Evolutionary conservation across 164 flowering plant genomes (phyloP).

Genomic region (Hamamelis virginiana): DNA sequence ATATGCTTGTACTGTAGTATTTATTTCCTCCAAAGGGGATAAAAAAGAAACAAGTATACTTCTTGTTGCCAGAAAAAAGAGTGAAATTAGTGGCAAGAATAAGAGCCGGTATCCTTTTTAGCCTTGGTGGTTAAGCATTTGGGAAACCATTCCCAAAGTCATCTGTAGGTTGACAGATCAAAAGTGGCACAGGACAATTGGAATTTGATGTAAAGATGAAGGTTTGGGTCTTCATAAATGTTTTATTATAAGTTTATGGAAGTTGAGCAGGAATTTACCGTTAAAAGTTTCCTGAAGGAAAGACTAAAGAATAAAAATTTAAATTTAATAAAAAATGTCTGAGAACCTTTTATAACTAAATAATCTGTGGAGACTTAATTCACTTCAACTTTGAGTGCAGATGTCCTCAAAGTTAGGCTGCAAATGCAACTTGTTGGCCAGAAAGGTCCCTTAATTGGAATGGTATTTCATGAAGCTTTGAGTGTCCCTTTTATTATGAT

Average conservation of each 20-base stretch:
- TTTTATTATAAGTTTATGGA: background rate
- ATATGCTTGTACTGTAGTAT: no score
- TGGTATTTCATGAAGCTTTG: constrained; percentile 45
- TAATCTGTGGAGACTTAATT: background rate
- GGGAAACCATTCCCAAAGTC: no score
- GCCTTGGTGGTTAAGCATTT: no score
- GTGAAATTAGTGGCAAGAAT: no score
- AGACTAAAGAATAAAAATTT: no score
- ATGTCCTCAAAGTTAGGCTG: constrained; percentile 93
- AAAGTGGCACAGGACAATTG: background rate
- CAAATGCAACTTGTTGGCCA: constrained; percentile 98
- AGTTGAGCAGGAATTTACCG: background rate
- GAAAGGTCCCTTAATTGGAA: constrained; percentile 82
- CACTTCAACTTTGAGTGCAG: constrained; percentile 47
- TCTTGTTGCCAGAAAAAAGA: no score
- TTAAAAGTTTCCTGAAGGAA: no score
- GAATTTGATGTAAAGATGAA: background rate
- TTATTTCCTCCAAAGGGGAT: no score
- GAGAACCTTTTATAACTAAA: background rate
- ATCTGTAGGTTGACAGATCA: background rate
- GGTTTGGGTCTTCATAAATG: background rate
- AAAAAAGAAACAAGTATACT: no score
- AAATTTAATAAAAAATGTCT: no score
- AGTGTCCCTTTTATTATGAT: background rate
- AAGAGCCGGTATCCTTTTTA: no score